Base-by-base conservation (phyloP, 2,329 filamentous ascomycete genomes). In the Colletotrichum somersetense region DNA sequence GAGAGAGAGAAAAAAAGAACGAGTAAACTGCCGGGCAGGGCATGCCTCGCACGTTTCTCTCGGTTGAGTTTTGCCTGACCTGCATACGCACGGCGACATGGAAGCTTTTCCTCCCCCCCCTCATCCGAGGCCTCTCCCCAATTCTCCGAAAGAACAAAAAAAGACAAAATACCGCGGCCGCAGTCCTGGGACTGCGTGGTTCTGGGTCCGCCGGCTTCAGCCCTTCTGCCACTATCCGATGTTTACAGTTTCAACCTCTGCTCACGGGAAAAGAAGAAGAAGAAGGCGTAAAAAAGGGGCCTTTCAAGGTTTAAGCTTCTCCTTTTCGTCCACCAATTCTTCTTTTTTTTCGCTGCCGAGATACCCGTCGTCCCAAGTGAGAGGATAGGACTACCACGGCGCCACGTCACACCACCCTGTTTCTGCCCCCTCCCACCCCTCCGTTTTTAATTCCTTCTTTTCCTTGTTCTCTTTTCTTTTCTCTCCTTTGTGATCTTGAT, bases 201-300 rank as follows among this genome's bases (percentile, higher is more conserved):
- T 6, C 14, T 10, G 10, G 40, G 55, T 26, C 40, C 52, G 44
- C 26, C 14, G 35, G 26, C 30, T n/a, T 20, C 38, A 61, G 11
- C 38, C 44, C 44, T 26, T 64, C 38, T 48, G 52, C 59, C 46
- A 38, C 44, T 53, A 55, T 63, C 65, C 65, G 57, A 68, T 58
- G 26, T 71, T 71, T 71, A 68, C 56, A 58, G 64, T 71, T 71
- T 71, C 61, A 20, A 66, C 46, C 26, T 44, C 40, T 59, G 33
- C 53, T 58, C 57, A 30, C 30, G 30, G 30, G 4, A 30, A 3
- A 30, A 30, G 30, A 5, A 30, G 30, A 30, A 30, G 30, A 30
- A 30, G 30, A 3, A 35, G 50, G 58, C 65, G 48, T 58, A 30
- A 52, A 40, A 40, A 20, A 62, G 55, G 50, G 35, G 58, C 33